These are phyloP conservation scores for Carnegiea gigantea DNA, from an alignment of 179 eudicot genomes.

Conservation along the genomic window DNA sequence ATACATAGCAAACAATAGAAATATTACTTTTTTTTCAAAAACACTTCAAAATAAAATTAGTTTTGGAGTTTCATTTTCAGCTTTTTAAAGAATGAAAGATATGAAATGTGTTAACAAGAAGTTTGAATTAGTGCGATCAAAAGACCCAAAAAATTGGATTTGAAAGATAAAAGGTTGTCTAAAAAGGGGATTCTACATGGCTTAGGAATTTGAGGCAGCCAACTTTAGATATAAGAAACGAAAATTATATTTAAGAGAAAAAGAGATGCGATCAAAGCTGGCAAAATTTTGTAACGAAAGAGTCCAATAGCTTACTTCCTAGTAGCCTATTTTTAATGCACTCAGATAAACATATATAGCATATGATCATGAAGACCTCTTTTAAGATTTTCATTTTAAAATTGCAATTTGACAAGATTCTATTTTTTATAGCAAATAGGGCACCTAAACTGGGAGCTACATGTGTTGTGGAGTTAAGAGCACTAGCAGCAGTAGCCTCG, in stretches of 20 bases:
- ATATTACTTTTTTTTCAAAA: too few species aligned
- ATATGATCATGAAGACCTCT: conserved; percentile 26
- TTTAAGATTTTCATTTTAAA: conserved; percentile 30
- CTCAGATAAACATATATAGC: not conserved
- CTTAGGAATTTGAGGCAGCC: not conserved
- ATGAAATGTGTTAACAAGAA: too few species aligned
- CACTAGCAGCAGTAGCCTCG: not conserved
- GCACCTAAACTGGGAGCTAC: conserved; percentile 13
- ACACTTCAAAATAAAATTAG: too few species aligned
- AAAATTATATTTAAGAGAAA: not conserved
- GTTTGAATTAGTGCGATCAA: too few species aligned
- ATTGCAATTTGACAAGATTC: conserved; percentile 48
- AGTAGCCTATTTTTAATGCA: not conserved
- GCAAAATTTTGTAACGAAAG: not conserved
- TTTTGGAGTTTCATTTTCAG: too few species aligned
- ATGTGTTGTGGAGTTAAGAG: not conserved
- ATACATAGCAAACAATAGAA: too few species aligned
- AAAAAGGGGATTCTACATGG: not conserved
- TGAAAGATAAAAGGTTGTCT: not conserved
- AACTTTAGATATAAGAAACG: not conserved
- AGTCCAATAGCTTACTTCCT: not conserved
- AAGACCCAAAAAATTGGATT: too few species aligned
- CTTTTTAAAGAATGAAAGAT: not conserved
- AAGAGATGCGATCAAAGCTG: not conserved
- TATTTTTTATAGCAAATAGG: not conserved